A percentile compares a stretch with the other conserved stretches of the same genome.
Evolutionary conservation across 1,284 basidiomycete species (phyloP).

Genomic region (Ganoderma multipileum): DNA sequence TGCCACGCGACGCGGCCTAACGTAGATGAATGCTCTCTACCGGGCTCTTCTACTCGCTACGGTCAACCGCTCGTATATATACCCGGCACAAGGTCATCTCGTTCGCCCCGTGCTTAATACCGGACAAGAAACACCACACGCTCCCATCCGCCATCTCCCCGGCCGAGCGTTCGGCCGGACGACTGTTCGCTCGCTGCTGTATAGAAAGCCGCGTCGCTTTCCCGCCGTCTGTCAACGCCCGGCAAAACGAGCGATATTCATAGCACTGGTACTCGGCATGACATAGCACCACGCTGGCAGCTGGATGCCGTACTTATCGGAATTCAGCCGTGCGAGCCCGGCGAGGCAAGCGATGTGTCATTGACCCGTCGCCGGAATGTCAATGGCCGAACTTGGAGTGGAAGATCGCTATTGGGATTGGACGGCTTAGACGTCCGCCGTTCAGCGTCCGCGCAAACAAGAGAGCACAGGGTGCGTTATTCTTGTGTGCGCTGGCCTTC

Average conservation of each 20-base stretch:
- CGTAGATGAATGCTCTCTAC: too few species aligned
- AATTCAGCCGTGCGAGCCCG: too few species aligned
- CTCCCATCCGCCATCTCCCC: background rate
- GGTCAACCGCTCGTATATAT: too few species aligned
- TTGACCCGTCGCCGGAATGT: background rate
- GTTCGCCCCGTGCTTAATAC: background rate
- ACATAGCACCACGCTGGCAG: background rate
- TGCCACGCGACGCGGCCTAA: too few species aligned
- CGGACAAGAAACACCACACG: background rate
- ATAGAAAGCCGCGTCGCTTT: constrained; percentile 1
- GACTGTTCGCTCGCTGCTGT: background rate
- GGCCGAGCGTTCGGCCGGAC: background rate
- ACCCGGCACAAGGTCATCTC: background rate
- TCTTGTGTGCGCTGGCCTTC: background rate
- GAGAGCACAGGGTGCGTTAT: background rate
- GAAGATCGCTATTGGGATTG: background rate
- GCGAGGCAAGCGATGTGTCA: too few species aligned
- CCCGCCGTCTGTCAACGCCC: constrained; percentile 1
- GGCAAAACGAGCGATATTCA: constrained; percentile 3
- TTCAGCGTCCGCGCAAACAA: background rate
- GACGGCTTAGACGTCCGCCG: background rate
- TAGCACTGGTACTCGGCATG: constrained; percentile 4
- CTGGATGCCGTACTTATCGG: too few species aligned
- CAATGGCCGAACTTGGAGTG: background rate
- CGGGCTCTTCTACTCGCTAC: too few species aligned